Base-by-base conservation (phyloP, 371 early-diverging fungal genomes). In the Nosema muscidifuracis region DNA sequence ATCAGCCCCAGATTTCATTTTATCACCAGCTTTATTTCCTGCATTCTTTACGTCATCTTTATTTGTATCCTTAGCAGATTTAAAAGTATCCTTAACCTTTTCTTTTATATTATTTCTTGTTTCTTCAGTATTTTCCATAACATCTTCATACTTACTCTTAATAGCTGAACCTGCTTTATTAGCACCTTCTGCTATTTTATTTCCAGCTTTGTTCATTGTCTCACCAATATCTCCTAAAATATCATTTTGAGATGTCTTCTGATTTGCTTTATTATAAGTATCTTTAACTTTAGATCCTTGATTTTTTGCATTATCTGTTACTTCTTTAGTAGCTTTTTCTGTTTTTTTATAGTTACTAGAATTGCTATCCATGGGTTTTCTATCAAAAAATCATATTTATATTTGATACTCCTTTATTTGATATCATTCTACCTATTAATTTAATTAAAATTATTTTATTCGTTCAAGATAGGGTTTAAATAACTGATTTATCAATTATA, bases 251-350 rank as follows among this genome's bases (percentile, higher is more conserved):
- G 36, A 7, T 36, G 55, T 24, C 24, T 53, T 53, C 24, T 53
- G 24, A 2, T 24, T 24, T 53, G 55, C 55, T 26, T 53, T 53
- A 24, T 55, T 20, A 9, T 13, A 55, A 4, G 7, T 28, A 28
- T 55, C 10, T 30, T 55, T 30, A 30, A 7, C 31, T 15, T 55
- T 28, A 12, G 3, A 6, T 55, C 24, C 28, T 2, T 4, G 4
- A 6, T 55, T 2, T 28, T 24, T 4, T 13, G 47, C 47, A 10
- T 20, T 47, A n/a, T n/a, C 47, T 10, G 47, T n/a, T 10, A 20
- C 20, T n/a, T 47, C 47, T 47, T 47, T n/a, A 47, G 47, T n/a
- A 47, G n/a, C 20, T n/a, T 47, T n/a, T 47, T 47, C n/a, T n/a
- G n/a, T n/a, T n/a, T n/a, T n/a, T n/a, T n/a, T n/a, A n/a, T n/a